Percentiles rank a stretch among this genome's conserved stretches.
Conservation (phyloP, 441 rosid species). For the Arabidopsis lyrata region DNA sequence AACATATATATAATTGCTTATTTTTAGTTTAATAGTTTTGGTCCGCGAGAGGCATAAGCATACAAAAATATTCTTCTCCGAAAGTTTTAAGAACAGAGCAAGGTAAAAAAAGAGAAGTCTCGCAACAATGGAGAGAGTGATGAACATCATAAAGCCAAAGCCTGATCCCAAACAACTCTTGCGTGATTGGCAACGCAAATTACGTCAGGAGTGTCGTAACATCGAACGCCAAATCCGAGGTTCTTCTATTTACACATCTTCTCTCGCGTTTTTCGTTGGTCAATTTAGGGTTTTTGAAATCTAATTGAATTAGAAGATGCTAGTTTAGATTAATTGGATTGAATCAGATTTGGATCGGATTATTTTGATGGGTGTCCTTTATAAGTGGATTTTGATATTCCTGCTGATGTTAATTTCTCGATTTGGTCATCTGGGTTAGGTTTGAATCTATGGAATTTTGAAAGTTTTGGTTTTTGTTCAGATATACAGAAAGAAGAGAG, state of each 20-base stretch:
- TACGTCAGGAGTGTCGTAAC: constrained; percentile 85
- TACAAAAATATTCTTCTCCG: not conserved
- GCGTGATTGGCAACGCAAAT: constrained; percentile 90
- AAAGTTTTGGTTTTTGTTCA: constrained; percentile 22
- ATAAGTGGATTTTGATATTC: not conserved
- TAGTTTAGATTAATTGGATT: constrained; percentile 10
- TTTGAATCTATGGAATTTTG: not conserved
- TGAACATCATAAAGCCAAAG: constrained; percentile 75
- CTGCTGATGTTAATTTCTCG: not conserved
- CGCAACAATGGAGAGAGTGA: constrained; percentile 66
- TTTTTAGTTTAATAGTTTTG: not conserved
- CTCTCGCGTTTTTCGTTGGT: not conserved
- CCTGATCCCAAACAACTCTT: constrained; percentile 77
- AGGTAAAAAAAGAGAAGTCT: not conserved
- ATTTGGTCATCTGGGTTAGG: constrained; percentile 17
- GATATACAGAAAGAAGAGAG: constrained; percentile 93
- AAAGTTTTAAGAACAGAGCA: constrained; percentile 10
- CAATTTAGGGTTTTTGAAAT: constrained; percentile 17
- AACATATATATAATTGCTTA: too few species aligned
- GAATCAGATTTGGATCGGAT: constrained; percentile 14
- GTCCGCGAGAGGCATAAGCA: not conserved
- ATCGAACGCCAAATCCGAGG: constrained; percentile 96
- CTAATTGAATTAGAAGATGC: not conserved
- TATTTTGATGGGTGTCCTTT: not conserved
- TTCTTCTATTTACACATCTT: not conserved